These are phyloP conservation scores for Schizophyllum commune DNA, from an alignment of 1,284 basidiomycete genomes.

Conservation along the genomic window DNA sequence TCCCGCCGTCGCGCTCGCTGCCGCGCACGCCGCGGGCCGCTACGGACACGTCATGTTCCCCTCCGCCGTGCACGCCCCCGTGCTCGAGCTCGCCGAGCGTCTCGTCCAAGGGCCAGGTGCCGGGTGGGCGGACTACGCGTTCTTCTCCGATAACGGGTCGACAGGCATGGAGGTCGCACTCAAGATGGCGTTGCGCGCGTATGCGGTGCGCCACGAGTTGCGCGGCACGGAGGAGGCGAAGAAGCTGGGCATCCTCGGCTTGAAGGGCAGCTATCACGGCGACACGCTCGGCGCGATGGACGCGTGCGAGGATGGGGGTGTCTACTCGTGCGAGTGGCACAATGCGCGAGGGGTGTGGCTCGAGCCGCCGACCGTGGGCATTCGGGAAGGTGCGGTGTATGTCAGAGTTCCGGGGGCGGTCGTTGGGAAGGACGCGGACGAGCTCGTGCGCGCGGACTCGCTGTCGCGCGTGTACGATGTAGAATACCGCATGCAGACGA, in stretches of 20 bases:
- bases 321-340: slow-evolving; percentile 98
- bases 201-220: slow-evolving; percentile 40
- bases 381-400: slow-evolving; percentile 54
- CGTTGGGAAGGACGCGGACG: slow-evolving; percentile 20
- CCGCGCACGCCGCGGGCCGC: slow-evolving; percentile 83
- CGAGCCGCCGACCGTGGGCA: slow-evolving; percentile 75
- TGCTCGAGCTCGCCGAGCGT: slow-evolving; percentile 70
- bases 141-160: slow-evolving; percentile 92
- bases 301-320: slow-evolving; percentile 82
- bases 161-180: slow-evolving; percentile 95
- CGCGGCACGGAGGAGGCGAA: slow-evolving; percentile 32
- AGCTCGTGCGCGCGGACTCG: slow-evolving; percentile 26
- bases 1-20: slow-evolving; percentile 75
- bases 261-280: slow-evolving; percentile 95
- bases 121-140: slow-evolving; percentile 88
- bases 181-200: slow-evolving; percentile 92
- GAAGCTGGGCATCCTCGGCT: slow-evolving; percentile 75
- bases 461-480: slow-evolving; percentile 73
- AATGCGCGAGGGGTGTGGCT: slow-evolving; percentile 91
- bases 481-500: slow-evolving; percentile 45
- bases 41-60: slow-evolving; percentile 99
- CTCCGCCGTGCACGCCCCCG: slow-evolving; percentile 80
- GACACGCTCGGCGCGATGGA: slow-evolving; percentile 99
- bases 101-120: slow-evolving; percentile 70
- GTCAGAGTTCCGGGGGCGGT: slow-evolving; percentile 56